These are phyloP conservation scores for Fusarium nelsonii DNA, from an alignment of 2,329 filamentous ascomycete species.

Conservation along the genomic window DNA sequence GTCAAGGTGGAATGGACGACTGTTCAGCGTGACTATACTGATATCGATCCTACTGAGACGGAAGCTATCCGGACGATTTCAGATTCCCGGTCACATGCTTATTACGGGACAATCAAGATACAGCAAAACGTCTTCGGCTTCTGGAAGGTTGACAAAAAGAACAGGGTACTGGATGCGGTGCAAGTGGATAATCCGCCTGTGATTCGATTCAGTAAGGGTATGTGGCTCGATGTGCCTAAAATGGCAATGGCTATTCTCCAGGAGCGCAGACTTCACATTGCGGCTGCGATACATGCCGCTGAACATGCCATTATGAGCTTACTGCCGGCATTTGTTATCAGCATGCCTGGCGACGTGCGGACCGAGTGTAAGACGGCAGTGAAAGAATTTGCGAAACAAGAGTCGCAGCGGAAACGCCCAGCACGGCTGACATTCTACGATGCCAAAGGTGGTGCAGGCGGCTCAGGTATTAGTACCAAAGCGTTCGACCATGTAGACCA, in stretches of 20 bases:
- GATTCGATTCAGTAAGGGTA: slow-evolving; percentile 84
- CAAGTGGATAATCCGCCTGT: slow-evolving; percentile 95
- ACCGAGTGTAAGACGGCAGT: slow-evolving; percentile 92
- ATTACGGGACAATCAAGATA: slow-evolving; percentile 88
- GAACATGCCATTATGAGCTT: slow-evolving; percentile 90
- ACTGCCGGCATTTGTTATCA: slow-evolving; percentile 91
- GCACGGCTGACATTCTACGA: slow-evolving; percentile 95
- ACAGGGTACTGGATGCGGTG: slow-evolving; percentile 89
- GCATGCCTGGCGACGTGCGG: slow-evolving; percentile 88
- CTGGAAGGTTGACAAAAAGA: slow-evolving; percentile 92
- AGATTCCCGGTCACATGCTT: slow-evolving; percentile 75
- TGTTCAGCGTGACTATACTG: slow-evolving; percentile 90
- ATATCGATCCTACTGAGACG: slow-evolving; percentile 93
- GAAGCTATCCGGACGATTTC: slow-evolving; percentile 83
- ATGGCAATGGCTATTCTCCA: slow-evolving; percentile 82
- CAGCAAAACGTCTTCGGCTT: slow-evolving; percentile 93
- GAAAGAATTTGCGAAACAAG: slow-evolving; percentile 84
- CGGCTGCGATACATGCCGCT: slow-evolving; percentile 92
- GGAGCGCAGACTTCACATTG: slow-evolving; percentile 79
- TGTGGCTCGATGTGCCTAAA: slow-evolving; percentile 95
- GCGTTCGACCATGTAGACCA: slow-evolving; percentile 93
- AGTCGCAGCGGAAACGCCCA: slow-evolving; percentile 81
- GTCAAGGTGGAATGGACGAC: slow-evolving; percentile 97
- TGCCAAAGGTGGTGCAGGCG: slow-evolving; percentile 86
- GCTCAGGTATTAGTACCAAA: slow-evolving; percentile 89